phyloP scores from a whole-genome alignment of 208 protist species.

The Trichomonas tenax region DNA sequence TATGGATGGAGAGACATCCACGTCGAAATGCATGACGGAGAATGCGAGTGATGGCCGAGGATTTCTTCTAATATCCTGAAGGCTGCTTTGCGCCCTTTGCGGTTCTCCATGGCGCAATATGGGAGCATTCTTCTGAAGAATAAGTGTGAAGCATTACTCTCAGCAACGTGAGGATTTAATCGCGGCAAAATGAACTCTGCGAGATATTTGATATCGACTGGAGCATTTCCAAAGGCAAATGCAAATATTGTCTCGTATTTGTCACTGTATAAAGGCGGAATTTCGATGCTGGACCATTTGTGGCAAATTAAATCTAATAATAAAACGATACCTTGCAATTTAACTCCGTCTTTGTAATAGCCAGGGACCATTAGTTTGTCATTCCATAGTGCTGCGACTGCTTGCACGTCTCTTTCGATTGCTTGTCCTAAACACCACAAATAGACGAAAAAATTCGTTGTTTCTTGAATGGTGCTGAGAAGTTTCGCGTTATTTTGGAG shows the following conservation, averaged over 20 bases:
- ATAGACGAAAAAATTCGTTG: not conserved
- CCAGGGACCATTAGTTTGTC: not conserved
- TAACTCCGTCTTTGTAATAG: not conserved
- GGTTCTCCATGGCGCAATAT: not conserved
- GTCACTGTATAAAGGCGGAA: not conserved
- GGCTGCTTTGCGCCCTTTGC: not conserved
- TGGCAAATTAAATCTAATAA: not conserved
- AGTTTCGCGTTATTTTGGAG: not conserved
- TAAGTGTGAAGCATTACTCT: not conserved
- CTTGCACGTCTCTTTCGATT: not conserved
- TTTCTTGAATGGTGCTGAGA: not conserved
- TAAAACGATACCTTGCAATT: not conserved
- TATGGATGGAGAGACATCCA: not conserved
- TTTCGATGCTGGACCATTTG: too few relatives aligned
- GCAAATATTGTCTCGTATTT: not conserved
- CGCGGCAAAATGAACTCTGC: not conserved
- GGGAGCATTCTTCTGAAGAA: not conserved
- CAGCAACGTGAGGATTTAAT: not conserved
- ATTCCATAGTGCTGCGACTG: not conserved
- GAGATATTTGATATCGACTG: not conserved
- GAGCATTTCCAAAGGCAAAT: not conserved
- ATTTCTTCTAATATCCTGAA: not conserved
- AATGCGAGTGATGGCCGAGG: not conserved
- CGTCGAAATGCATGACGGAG: not conserved
- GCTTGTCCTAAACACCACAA: not conserved